Conservation (phyloP, 331 rosid genomes). For the Quercus phellos region DNA sequence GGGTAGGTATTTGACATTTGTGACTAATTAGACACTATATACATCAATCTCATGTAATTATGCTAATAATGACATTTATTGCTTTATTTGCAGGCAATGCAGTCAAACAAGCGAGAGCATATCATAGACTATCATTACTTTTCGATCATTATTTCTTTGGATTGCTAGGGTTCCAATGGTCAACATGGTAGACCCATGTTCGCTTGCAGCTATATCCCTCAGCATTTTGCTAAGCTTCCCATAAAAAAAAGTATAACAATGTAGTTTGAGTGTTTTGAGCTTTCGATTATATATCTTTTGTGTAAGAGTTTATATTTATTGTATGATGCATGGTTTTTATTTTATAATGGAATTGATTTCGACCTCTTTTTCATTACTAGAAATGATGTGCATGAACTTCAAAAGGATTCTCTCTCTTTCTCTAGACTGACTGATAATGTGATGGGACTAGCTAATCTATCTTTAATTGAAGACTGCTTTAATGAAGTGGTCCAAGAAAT, state of each 20-base stretch:
- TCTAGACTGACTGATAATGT: background rate
- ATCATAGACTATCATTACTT: constrained; percentile 24
- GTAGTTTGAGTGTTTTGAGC: constrained; percentile 46
- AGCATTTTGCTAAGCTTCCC: constrained; percentile 33
- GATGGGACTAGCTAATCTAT: background rate
- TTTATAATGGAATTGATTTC: constrained; percentile 37
- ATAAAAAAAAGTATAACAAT: constrained; percentile 26
- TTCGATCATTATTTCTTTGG: constrained; percentile 32
- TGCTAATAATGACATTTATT: background rate
- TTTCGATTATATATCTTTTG: constrained; percentile 32
- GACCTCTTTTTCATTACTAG: constrained; percentile 12
- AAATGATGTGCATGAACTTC: constrained; percentile 4
- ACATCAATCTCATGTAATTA: too few relatives aligned
- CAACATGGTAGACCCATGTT: constrained; percentile 28
- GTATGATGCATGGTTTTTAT: constrained; percentile 36
- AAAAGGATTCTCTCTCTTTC: background rate
- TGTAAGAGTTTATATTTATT: constrained; percentile 33
- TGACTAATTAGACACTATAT: too few relatives aligned
- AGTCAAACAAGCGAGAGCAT: constrained; percentile 28
- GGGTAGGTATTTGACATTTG: too few relatives aligned
- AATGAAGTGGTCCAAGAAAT: background rate
- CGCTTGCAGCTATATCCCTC: constrained; percentile 34
- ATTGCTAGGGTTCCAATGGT: constrained; percentile 23
- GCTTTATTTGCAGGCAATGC: constrained; percentile 33
- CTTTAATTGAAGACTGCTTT: background rate